phyloP scores from a whole-genome alignment of 2,329 filamentous ascomycete genomes.

The Colletotrichum lini region DNA sequence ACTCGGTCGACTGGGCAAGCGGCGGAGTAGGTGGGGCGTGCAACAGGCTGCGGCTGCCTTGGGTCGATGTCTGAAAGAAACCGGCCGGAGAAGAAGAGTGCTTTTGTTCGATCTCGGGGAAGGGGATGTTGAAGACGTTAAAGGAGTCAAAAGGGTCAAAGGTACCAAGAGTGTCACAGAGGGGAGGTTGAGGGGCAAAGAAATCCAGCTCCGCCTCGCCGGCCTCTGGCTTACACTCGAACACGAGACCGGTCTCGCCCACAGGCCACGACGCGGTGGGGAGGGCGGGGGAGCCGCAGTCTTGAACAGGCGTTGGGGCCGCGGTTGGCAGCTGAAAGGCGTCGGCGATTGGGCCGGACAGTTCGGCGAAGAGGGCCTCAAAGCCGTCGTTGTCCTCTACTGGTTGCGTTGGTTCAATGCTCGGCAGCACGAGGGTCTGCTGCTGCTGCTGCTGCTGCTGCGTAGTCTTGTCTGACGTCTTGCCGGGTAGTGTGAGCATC shows the following conservation, averaged over 20 bases:
- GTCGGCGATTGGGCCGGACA: not conserved
- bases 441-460: not conserved
- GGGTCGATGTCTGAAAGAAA: not conserved
- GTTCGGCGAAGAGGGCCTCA: constrained; percentile 4
- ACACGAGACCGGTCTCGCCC: not conserved
- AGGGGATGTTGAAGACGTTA: not conserved
- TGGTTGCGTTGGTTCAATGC: not conserved
- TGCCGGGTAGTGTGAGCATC: constrained; percentile 5
- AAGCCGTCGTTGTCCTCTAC: not conserved
- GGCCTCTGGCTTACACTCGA: not conserved
- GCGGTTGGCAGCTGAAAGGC: constrained; percentile 3
- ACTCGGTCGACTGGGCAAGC: not conserved
- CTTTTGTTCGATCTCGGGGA: not conserved
- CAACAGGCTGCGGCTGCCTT: not conserved
- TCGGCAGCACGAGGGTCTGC: not conserved
- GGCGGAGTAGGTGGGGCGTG: not conserved
- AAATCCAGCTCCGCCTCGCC: not conserved
- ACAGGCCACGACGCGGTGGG: constrained; percentile 12
- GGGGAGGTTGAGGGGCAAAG: not conserved
- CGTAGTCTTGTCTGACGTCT: not conserved
- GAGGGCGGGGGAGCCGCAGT: not conserved
- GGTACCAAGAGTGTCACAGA: not conserved
- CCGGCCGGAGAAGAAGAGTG: not conserved
- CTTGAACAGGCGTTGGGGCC: not conserved
- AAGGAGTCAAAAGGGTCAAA: not conserved